Percentiles rank a stretch among this genome's conserved stretches.
Conservation (phyloP, 2,329 filamentous ascomycete genomes). For the Xylariaceae sp. region DNA sequence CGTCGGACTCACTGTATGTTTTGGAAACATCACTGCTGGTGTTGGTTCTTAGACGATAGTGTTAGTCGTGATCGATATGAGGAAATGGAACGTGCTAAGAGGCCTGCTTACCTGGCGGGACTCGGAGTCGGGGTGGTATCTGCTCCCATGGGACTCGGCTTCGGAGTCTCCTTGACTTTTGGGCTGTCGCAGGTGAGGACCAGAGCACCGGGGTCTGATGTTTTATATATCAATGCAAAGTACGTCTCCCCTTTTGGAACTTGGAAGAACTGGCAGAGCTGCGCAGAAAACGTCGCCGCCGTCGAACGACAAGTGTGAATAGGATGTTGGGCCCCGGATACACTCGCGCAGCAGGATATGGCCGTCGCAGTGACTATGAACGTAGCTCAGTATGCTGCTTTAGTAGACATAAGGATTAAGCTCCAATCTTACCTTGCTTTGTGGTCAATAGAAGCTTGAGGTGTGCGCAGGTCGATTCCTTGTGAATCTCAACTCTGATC, state of each 20-base stretch:
- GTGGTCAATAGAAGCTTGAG: neutral
- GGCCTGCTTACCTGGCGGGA: no score
- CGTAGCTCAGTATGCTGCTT: neutral
- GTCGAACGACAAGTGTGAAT: neutral
- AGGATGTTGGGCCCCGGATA: no score
- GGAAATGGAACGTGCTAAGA: no score
- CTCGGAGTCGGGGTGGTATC: no score
- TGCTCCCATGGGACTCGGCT: no score
- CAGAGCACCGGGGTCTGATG: neutral
- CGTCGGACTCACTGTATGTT: conserved; percentile 4
- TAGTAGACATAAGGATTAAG: neutral
- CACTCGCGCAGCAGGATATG: neutral
- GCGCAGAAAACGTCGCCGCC: neutral
- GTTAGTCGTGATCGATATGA: no score
- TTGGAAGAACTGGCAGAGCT: neutral
- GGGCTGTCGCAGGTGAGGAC: neutral
- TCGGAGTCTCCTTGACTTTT: neutral
- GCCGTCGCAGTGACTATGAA: neutral
- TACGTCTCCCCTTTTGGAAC: conserved; percentile 3
- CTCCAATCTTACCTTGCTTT: neutral
- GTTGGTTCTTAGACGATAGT: no score
- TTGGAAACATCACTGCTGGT: neutral
- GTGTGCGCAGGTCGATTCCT: conserved; percentile 3
- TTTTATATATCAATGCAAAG: conserved; percentile 7
- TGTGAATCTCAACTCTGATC: conserved; percentile 8